phyloP scores from a whole-genome alignment of 768 basidiomycete genomes.

The Tephrocybe sp. region DNA sequence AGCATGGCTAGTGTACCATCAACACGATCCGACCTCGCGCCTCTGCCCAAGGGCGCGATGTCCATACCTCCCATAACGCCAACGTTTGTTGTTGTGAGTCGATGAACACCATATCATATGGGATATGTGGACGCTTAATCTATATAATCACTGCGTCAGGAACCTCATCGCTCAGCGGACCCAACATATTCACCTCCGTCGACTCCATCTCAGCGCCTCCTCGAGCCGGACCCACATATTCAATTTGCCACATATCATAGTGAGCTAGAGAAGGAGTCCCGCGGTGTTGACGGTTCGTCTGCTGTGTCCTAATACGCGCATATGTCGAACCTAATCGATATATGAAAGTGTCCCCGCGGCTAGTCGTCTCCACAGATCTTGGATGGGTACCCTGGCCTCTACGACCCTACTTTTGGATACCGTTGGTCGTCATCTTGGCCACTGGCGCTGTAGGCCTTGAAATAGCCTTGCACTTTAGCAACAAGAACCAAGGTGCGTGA shows the following conservation, averaged over 20 bases:
- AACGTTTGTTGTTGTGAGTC: conserved; percentile 3
- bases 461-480: conserved; percentile 45
- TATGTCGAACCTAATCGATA: background rate
- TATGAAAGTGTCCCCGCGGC: background rate
- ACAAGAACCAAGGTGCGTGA: conserved; percentile 41
- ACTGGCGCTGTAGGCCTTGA: conserved; percentile 44
- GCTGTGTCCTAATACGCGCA: background rate
- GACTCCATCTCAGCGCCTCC: conserved; percentile 15
- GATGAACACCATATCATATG: background rate
- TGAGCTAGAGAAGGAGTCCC: conserved; percentile 5
- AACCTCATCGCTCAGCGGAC: background rate
- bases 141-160: background rate
- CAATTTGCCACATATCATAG: conserved; percentile 24
- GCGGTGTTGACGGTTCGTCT: background rate
- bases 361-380: background rate
- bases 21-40: background rate
- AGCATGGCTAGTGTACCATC: background rate
- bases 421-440: conserved; percentile 38
- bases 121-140: background rate
- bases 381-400: conserved; percentile 47
- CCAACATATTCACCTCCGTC: conserved; percentile 15
- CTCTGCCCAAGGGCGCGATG: conserved; percentile 22
- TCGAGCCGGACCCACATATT: conserved; percentile 14
- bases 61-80: conserved; percentile 6
- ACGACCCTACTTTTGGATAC: conserved; percentile 45